Base-by-base conservation (phyloP, 2,329 filamentous ascomycete species). In the Pseudovirgaria hyperparasitica region DNA sequence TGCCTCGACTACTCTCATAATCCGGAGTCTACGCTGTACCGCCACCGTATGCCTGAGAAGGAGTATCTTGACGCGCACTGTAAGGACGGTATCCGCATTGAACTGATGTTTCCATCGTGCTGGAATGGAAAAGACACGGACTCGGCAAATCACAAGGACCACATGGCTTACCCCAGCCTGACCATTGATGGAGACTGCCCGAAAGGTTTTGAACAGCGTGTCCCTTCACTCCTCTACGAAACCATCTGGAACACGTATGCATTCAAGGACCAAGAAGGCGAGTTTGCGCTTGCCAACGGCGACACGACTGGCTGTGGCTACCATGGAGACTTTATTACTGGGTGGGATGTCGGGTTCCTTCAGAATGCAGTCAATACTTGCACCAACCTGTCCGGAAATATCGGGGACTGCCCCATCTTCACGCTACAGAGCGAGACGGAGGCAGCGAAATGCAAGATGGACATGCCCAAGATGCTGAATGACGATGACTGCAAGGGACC, bases 41-140 rank as follows among this genome's bases (percentile, higher is more conserved):
- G 86, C 38, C 86, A 93, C 54, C 75, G 71, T 48, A 45, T 94
- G 41, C 86, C 87, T 0, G 69, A 77, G 42, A 92, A 92, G 65
- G 55, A 57, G 0, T 92, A 72, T 48, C 64, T 93, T 19, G 85
- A 94, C 46, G 66, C 65, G 29, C 75, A 87, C 56, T 96, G 87
- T 58, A 57, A 58, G n/a, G 68, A 92, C 43, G 87, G 87, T 32
- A 76, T 82, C 28, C 72, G 77, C 28, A 65, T 70, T 32, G 75
- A 82, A 42, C 57, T 81, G 25, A 76, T 80, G 60, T 79, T 82
- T 58, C 77, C 77, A 4, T 80, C 75, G 5, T 82, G 77, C 65
- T 82, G 79, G 65, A 70, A 82, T 54, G 77, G 76, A 23, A 52
- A 59, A 34, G 48, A 63, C 19, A 61, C 63, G 22, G 69, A 66